Percentiles rank a stretch among this genome's conserved stretches.
Conservation (phyloP, 169 alveolate genomes). For the Fabrea salina region DNA sequence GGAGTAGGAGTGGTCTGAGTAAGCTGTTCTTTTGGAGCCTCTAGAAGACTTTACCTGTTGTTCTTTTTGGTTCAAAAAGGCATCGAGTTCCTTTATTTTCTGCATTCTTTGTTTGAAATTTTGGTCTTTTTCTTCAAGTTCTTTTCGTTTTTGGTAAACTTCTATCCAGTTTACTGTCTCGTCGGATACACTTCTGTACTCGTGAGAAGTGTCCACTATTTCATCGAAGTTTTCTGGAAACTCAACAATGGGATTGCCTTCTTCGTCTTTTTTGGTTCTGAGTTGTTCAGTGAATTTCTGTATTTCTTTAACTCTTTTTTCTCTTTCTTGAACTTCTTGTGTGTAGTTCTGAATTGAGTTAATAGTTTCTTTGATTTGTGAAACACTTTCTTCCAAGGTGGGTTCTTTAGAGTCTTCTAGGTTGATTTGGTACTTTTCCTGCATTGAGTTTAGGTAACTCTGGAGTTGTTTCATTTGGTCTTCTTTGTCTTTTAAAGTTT, state of each 20-base stretch:
- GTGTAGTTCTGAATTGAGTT: not conserved
- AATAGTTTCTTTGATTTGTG: not conserved
- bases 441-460: not conserved
- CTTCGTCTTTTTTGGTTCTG: not conserved
- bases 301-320: not conserved
- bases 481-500: not conserved
- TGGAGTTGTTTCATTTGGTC: not conserved
- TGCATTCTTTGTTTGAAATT: not conserved
- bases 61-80: not conserved
- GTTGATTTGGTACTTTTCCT: not conserved
- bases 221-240: slow-evolving; percentile 18
- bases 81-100: slow-evolving; percentile 1
- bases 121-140: not conserved
- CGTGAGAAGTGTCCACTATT: not conserved
- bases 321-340: not conserved
- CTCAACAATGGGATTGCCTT: not conserved
- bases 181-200: not conserved
- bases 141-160: not conserved
- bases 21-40: not conserved
- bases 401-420: not conserved
- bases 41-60: not conserved
- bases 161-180: not conserved
- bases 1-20: not conserved
- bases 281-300: not conserved
- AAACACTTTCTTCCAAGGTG: not conserved